Evolutionary conservation across 352 stramenopile species (phyloP).

Genomic region (Pythium dissimile): DNA sequence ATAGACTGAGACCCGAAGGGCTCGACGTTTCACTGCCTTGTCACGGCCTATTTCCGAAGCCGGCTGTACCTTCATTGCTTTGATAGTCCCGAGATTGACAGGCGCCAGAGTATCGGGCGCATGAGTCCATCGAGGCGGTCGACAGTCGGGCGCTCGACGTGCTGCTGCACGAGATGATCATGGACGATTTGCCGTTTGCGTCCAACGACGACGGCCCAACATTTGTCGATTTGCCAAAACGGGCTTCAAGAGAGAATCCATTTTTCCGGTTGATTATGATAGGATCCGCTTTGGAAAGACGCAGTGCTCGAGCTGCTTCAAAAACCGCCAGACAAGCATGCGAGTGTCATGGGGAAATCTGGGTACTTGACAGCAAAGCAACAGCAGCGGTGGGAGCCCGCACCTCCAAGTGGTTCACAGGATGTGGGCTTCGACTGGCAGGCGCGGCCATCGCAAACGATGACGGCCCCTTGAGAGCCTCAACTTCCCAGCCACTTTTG

Average conservation of each 20-base stretch:
- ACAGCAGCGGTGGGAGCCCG: constrained; percentile 24
- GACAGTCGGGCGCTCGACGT: constrained; percentile 57
- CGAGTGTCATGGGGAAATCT: constrained; percentile 22
- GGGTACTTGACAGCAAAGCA: background rate
- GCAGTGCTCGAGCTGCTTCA: constrained; percentile 39
- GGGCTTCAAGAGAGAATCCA: constrained; percentile 25
- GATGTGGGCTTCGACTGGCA: constrained; percentile 39
- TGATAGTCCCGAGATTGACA: too few species aligned
- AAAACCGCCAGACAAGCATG: constrained; percentile 39
- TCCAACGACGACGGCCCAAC: constrained; percentile 27
- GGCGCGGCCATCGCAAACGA: constrained; percentile 23
- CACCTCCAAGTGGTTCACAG: constrained; percentile 31
- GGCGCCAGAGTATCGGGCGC: constrained; percentile 55
- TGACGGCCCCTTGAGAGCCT: constrained; percentile 42
- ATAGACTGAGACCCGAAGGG: too few species aligned
- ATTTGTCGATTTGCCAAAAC: constrained; percentile 32
- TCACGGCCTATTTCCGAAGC: too few species aligned
- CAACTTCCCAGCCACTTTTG: constrained; percentile 33
- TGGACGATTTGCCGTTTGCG: constrained; percentile 34
- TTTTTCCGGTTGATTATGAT: constrained; percentile 31
- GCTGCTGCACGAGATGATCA: constrained; percentile 54
- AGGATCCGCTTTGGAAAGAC: constrained; percentile 33
- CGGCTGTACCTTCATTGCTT: too few species aligned
- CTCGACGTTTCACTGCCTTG: too few species aligned
- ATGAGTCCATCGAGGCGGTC: constrained; percentile 45